phyloP scores from a whole-genome alignment of 2,329 filamentous ascomycete species.

The Orbilia blumenaviensis region DNA sequence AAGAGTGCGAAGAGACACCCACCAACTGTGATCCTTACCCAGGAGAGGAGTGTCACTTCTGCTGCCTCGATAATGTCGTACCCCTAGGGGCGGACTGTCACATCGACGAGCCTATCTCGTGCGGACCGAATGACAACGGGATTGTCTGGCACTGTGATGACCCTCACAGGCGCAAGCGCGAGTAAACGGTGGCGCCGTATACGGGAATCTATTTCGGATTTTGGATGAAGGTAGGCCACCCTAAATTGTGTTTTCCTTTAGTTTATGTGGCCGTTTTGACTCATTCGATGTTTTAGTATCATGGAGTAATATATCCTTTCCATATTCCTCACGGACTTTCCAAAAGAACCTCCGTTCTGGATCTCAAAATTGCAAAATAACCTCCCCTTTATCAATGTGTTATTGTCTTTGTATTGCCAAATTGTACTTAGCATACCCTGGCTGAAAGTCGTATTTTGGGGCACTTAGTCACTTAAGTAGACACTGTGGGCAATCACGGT shows the following conservation, averaged over 20 bases:
- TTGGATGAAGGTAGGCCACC: neutral
- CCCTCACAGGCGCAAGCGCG: neutral
- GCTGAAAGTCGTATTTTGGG: neutral
- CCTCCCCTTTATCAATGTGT: too few relatives aligned
- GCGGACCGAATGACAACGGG: neutral
- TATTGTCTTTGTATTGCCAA: too few relatives aligned
- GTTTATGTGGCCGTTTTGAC: too few relatives aligned
- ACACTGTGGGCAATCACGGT: too few relatives aligned
- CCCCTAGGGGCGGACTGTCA: too few relatives aligned
- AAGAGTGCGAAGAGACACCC: neutral
- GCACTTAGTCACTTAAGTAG: too few relatives aligned
- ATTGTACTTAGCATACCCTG: neutral
- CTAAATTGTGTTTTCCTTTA: too few relatives aligned
- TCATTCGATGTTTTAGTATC: too few relatives aligned
- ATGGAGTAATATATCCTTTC: too few relatives aligned
- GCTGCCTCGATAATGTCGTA: neutral
- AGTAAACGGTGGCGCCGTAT: neutral
- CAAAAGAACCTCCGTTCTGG: too few relatives aligned
- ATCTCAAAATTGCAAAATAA: too few relatives aligned
- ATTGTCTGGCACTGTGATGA: conserved; percentile 1
- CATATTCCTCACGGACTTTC: too few relatives aligned
- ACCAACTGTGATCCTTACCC: neutral
- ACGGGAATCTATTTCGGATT: neutral
- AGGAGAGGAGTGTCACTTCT: neutral
- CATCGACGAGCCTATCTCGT: neutral